These are phyloP conservation scores for Ceratobasidium sp. DNA, from an alignment of 1,284 basidiomycete genomes.

Conservation along the genomic window DNA sequence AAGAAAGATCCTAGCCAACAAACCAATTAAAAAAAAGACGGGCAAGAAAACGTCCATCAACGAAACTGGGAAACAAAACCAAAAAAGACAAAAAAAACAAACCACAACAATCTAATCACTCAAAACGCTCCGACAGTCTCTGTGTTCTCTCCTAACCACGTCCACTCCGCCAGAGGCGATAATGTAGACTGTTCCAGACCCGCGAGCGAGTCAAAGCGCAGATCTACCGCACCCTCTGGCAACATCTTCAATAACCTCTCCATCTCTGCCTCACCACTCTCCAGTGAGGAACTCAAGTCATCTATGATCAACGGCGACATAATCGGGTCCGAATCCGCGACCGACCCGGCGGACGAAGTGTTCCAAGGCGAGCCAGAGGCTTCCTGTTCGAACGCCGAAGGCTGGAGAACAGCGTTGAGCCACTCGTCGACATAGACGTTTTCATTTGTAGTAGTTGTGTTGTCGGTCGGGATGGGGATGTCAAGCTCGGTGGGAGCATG, in stretches of 20 bases:
- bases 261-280: slow-evolving; percentile 47
- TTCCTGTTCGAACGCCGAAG: slow-evolving; percentile 40
- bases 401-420: slow-evolving; percentile 42
- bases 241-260: slow-evolving; percentile 48
- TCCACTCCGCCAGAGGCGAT: slow-evolving; percentile 41
- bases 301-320: slow-evolving; percentile 45
- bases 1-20: slow-evolving; percentile 27
- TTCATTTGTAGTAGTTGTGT: slow-evolving; percentile 39
- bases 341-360: slow-evolving; percentile 44
- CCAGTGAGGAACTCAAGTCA: slow-evolving; percentile 44
- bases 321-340: slow-evolving; percentile 44
- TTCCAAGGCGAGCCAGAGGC: slow-evolving; percentile 42
- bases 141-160: slow-evolving; percentile 41
- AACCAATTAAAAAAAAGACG: slow-evolving; percentile 32
- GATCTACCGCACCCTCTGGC: slow-evolving; percentile 37
- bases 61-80: slow-evolving; percentile 10
- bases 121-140: slow-evolving; percentile 38
- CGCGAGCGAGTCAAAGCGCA: slow-evolving; percentile 41
- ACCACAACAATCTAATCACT: slow-evolving; percentile 48
- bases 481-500: slow-evolving; percentile 38
- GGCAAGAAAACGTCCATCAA: slow-evolving; percentile 35
- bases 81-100: slow-evolving; percentile 48
- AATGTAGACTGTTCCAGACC: slow-evolving; percentile 30
- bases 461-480: slow-evolving; percentile 31
- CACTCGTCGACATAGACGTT: slow-evolving; percentile 42